Conservation (phyloP, 345 rosid genomes). For the Brassica juncea region DNA sequence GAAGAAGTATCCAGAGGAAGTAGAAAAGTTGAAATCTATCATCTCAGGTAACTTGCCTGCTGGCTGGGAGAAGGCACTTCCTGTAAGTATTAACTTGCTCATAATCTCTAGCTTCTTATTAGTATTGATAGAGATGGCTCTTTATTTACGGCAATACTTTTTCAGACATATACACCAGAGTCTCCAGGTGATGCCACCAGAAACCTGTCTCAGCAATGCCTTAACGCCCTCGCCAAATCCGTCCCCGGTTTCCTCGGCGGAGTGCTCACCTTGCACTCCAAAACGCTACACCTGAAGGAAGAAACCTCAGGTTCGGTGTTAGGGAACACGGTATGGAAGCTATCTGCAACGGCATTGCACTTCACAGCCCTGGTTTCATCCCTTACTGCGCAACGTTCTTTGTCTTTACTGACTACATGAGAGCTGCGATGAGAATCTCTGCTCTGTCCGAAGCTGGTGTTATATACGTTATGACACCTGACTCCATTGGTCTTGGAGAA, state of each 20-base stretch:
- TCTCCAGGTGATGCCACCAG: constrained; percentile 92
- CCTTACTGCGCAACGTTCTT: constrained; percentile 99
- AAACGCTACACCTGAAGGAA: constrained; percentile 83
- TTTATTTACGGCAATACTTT: constrained; percentile 24
- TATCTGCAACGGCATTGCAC: constrained; percentile 91
- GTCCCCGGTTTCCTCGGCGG: constrained; percentile 96
- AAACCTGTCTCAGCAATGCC: constrained; percentile 83
- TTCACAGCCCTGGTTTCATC: constrained; percentile 81
- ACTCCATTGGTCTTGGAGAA: constrained; percentile 98
- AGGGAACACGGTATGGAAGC: constrained; percentile 99
- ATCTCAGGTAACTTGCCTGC: constrained; percentile 73
- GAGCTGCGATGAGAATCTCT: constrained; percentile 91
- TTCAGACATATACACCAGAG: constrained; percentile 81
- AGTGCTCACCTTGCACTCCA: constrained; percentile 98
- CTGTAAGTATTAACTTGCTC: constrained; percentile 50
- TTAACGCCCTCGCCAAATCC: constrained; percentile 76
- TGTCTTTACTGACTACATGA: constrained; percentile 99
- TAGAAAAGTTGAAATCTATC: constrained; percentile 81
- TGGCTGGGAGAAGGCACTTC: constrained; percentile 94
- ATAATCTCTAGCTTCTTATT: not conserved
- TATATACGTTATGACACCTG: constrained; percentile 98
- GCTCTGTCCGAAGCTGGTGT: constrained; percentile 87
- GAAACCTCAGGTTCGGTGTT: constrained; percentile 89
- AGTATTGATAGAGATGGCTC: not conserved
- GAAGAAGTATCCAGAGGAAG: constrained; percentile 85